Evolutionary conservation across 192 early-diverging fungal species (phyloP).

Genomic region (Umbelopsis ramanniana): DNA sequence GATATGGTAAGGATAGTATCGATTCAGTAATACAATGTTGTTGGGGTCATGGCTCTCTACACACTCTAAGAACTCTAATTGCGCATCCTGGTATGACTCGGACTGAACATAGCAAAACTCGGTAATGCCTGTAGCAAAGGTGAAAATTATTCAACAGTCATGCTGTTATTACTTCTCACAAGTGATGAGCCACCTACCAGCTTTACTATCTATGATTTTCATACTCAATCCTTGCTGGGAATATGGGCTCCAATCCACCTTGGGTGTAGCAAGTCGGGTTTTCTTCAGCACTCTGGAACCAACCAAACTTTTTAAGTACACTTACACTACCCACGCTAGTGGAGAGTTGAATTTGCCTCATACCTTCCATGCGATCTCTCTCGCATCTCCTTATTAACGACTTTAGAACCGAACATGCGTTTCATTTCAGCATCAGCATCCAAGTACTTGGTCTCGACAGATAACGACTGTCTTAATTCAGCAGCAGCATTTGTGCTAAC

Average conservation of each 20-base stretch:
- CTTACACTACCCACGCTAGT: neutral
- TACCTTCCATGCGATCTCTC: slow-evolving; percentile 25
- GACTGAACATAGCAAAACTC: slow-evolving; percentile 73
- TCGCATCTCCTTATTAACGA: slow-evolving; percentile 58
- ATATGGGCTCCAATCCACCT: slow-evolving; percentile 74
- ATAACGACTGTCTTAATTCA: slow-evolving; percentile 41
- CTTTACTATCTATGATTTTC: slow-evolving; percentile 44
- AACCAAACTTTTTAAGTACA: neutral
- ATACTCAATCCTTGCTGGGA: slow-evolving; percentile 52
- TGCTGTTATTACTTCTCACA: neutral
- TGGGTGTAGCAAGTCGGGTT: slow-evolving; percentile 67
- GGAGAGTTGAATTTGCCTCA: neutral
- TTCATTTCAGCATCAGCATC: slow-evolving; percentile 91
- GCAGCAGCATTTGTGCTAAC: neutral
- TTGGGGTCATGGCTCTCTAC: slow-evolving; percentile 78
- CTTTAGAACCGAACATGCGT: slow-evolving; percentile 85
- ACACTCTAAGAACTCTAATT: slow-evolving; percentile 74
- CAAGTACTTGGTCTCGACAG: slow-evolving; percentile 67
- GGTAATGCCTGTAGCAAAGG: slow-evolving; percentile 15
- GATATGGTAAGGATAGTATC: slow-evolving; percentile 87
- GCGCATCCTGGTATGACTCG: slow-evolving; percentile 71
- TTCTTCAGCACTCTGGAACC: slow-evolving; percentile 50
- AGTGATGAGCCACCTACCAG: slow-evolving; percentile 37
- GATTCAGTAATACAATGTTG: slow-evolving; percentile 65
- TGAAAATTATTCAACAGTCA: neutral